Evolutionary conservation across 306 rosid species (phyloP), one percentile per base, ranked within the genome.

Genomic region (Betula pendula): DNA sequence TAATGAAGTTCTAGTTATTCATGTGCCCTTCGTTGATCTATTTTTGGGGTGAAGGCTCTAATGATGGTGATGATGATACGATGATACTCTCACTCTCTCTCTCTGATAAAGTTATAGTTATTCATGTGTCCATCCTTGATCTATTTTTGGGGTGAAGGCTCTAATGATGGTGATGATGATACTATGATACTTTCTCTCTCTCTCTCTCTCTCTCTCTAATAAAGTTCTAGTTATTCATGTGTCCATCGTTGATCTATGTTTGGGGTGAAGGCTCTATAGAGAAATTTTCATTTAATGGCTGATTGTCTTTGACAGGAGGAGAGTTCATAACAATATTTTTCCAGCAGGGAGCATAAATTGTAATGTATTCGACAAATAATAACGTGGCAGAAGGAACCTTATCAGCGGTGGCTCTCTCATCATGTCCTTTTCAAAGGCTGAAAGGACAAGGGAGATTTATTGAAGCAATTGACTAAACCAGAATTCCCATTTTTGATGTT

Each of bases 261-360:
- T n/a, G n/a, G n/a, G n/a, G n/a, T n/a, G n/a, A n/a, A n/a, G n/a
- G n/a, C n/a, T n/a, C n/a, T n/a, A n/a, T n/a, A n/a, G n/a, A n/a
- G n/a, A n/a, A n/a, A n/a, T n/a, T n/a, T n/a, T n/a, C n/a, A n/a
- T n/a, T n/a, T n/a, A n/a, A 65, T 65, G 24, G 70, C 9, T 55
- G 55, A 82, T 55, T 76, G 80, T 83, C 75, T 71, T 74, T 68
- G 47, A 58, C 77, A n/a, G n/a, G n/a, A 74, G 50, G 16, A 76
- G 66, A 22, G 5, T 69, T 70, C 75, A 15, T 58, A 13, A 43
- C 78, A 75, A 31, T 68, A 45, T 71, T 67, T 35, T 35, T 33
- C 79, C 72, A 38, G 35, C 42, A 22, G 68, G 42, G 6, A 62
- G 68, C 22, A 62, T 62, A 62, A 33, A 62, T 62, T 29, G 35